Evolutionary conservation across 169 alveolate genomes (phyloP).

Genomic region (Cryptosporidium felis): DNA sequence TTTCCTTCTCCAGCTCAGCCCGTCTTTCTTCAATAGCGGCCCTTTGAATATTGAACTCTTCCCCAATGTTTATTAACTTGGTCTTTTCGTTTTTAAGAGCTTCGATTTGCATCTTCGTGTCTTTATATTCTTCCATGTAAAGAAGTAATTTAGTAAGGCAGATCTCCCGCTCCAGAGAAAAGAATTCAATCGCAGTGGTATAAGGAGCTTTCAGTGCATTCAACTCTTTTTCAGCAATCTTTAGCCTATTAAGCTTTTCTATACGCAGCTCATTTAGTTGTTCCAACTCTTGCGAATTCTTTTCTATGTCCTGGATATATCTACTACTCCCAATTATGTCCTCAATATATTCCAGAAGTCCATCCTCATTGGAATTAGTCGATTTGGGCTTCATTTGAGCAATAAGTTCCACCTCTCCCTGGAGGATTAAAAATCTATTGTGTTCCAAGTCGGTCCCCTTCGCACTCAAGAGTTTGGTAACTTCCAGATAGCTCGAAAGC

Average conservation of each 20-base stretch:
- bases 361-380: constrained; percentile 90
- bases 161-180: constrained; percentile 77
- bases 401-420: constrained; percentile 98
- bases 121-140: constrained; percentile 73
- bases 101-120: constrained; percentile 53
- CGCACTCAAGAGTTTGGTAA: constrained; percentile 84
- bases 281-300: constrained; percentile 78
- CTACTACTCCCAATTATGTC: constrained; percentile 92
- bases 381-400: constrained; percentile 97
- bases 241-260: constrained; percentile 80
- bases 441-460: constrained; percentile 95
- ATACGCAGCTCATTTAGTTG: constrained; percentile 81
- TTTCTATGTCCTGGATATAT: constrained; percentile 80
- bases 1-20: constrained; percentile 77
- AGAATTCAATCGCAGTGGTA: constrained; percentile 80
- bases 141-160: constrained; percentile 72
- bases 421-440: constrained; percentile 88
- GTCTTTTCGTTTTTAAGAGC: constrained; percentile 74
- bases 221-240: constrained; percentile 84
- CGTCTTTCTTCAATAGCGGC: constrained; percentile 73
- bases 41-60: constrained; percentile 75
- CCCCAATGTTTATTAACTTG: constrained; percentile 67
- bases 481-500: constrained; percentile 89
- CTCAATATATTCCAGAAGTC: constrained; percentile 95
- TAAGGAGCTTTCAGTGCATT: constrained; percentile 82